Percentiles rank a stretch among this genome's conserved stretches.
Conservation (phyloP, 768 basidiomycete genomes). For the Clathrus columnatus region DNA sequence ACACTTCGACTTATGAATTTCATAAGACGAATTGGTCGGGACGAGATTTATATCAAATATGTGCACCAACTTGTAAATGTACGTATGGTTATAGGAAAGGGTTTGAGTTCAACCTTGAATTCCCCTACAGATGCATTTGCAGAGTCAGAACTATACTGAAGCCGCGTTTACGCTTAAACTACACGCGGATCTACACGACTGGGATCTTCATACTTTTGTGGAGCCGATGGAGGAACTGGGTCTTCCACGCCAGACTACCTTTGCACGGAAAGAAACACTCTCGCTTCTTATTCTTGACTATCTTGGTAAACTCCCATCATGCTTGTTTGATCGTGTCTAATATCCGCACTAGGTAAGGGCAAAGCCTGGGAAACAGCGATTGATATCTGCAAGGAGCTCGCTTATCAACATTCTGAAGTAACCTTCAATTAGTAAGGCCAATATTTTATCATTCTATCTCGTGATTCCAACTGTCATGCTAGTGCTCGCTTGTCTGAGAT, state of each 20-base stretch:
- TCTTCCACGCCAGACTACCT: slow-evolving; percentile 86
- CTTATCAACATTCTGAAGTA: slow-evolving; percentile 77
- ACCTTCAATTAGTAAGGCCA: slow-evolving; percentile 80
- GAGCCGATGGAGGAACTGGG: slow-evolving; percentile 85
- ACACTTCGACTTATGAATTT: slow-evolving; percentile 91
- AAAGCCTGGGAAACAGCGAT: slow-evolving; percentile 97
- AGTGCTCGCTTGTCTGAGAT: slow-evolving; percentile 81
- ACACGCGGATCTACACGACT: slow-evolving; percentile 88
- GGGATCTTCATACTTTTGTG: slow-evolving; percentile 76
- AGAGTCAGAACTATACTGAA: slow-evolving; percentile 86
- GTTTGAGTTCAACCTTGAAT: background rate
- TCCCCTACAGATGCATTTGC: slow-evolving; percentile 62
- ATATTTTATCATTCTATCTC: slow-evolving; percentile 1
- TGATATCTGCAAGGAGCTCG: slow-evolving; percentile 87
- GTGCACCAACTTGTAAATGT: slow-evolving; percentile 92
- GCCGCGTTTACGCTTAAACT: slow-evolving; percentile 89
- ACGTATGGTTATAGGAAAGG: slow-evolving; percentile 20
- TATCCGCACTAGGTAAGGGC: slow-evolving; percentile 61
- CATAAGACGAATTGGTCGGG: slow-evolving; percentile 81
- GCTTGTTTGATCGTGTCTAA: slow-evolving; percentile 6
- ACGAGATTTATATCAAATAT: slow-evolving; percentile 94
- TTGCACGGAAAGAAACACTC: slow-evolving; percentile 89
- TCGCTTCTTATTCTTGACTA: slow-evolving; percentile 91
- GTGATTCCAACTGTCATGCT: slow-evolving; percentile 10
- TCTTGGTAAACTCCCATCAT: slow-evolving; percentile 47